phyloP scores from a whole-genome alignment of 495 filamentous ascomycete genomes.

The Trichocladium antarcticum region DNA sequence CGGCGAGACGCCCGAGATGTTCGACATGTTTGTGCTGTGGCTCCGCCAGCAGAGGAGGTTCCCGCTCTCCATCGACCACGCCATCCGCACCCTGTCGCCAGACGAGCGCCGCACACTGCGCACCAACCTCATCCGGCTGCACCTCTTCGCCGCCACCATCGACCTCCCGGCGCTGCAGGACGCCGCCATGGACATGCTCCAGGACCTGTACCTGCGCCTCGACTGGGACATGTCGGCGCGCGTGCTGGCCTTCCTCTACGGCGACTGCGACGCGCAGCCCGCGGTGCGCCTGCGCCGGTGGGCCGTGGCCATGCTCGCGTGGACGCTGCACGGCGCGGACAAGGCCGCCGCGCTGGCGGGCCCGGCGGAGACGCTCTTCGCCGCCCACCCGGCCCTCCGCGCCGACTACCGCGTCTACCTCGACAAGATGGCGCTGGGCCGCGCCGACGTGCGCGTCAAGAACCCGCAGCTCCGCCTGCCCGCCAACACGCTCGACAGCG shows the following conservation, averaged over 20 bases:
- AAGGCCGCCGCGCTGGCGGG: conserved; percentile 10
- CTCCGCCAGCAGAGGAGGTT: conserved; percentile 31
- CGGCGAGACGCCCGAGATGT: conserved; percentile 35
- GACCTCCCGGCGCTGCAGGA: conserved; percentile 35
- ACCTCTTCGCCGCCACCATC: conserved; percentile 38
- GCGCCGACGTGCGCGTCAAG: conserved; percentile 37
- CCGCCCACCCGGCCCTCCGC: conserved; percentile 26
- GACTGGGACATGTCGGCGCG: conserved; percentile 39
- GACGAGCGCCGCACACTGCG: conserved; percentile 15
- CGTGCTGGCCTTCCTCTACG: conserved; percentile 36
- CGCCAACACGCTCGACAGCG: conserved; percentile 33
- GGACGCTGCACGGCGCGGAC: conserved; percentile 28
- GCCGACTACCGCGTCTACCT: conserved; percentile 36
- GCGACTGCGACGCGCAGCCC: conserved; percentile 31
- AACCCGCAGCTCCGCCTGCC: conserved; percentile 40
- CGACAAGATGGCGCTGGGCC: conserved; percentile 30
- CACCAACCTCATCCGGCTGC: conserved; percentile 35
- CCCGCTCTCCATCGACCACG: conserved; percentile 28
- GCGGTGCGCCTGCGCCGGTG: conserved; percentile 36
- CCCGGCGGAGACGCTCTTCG: conserved; percentile 29
- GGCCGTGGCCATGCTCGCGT: conserved; percentile 41
- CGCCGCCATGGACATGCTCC: conserved; percentile 38
- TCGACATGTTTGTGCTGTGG: conserved; percentile 39
- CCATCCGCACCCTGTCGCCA: conserved; percentile 20
- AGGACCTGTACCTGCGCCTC: conserved; percentile 40